These are phyloP conservation scores for Teunomyces cretensis DNA, from an alignment of 805 yeast genomes.

Conservation along the genomic window DNA sequence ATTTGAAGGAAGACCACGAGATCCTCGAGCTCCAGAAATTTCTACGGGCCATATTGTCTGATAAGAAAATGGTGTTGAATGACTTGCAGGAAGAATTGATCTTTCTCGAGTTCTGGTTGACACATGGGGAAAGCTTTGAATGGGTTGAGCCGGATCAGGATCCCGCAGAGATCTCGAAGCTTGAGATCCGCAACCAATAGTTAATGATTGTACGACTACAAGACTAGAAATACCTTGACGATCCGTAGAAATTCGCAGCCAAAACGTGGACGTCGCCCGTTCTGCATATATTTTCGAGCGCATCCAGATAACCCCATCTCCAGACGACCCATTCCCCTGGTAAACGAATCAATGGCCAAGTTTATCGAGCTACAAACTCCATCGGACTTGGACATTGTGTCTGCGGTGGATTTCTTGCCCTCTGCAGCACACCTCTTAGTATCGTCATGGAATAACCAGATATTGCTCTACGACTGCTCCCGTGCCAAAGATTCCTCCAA, in stretches of 20 bases:
- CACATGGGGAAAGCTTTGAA: conserved; percentile 34
- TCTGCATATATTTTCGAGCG: neutral
- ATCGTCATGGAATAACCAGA: conserved; percentile 58
- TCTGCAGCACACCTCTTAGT: conserved; percentile 39
- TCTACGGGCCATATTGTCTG: conserved; percentile 21
- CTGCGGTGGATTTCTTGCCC: conserved; percentile 42
- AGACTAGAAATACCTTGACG: too few relatives aligned
- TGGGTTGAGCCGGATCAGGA: conserved; percentile 51
- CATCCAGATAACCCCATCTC: too few relatives aligned
- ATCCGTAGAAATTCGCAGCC: neutral
- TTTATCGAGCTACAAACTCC: conserved; percentile 22
- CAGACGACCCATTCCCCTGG: too few relatives aligned
- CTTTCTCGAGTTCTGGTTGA: conserved; percentile 38
- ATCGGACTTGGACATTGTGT: conserved; percentile 38
- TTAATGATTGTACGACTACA: neutral
- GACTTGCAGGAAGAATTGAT: conserved; percentile 33
- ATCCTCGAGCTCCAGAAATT: conserved; percentile 13
- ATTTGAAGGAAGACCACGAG: neutral
- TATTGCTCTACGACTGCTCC: conserved; percentile 43
- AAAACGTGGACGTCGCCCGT: neutral
- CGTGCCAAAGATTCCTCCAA: conserved; percentile 1
- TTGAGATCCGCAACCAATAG: conserved; percentile 5
- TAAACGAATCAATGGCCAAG: conserved; percentile 2
- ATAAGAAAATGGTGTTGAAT: conserved; percentile 36
- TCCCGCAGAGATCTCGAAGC: conserved; percentile 36